phyloP scores from a whole-genome alignment of 2,329 filamentous ascomycete genomes.

The Epichloe sibirici region DNA sequence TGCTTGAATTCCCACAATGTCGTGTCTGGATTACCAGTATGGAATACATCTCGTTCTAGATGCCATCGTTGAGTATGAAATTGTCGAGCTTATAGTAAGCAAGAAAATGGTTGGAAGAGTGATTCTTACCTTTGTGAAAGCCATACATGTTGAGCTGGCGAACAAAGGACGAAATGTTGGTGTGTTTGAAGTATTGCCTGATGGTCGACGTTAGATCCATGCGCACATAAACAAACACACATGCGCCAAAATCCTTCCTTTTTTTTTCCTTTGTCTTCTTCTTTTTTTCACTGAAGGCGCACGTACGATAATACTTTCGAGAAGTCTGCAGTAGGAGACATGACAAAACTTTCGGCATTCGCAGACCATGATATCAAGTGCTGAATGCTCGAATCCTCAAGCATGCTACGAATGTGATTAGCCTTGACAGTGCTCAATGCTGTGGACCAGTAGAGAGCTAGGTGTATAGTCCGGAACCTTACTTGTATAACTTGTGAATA shows the following conservation, averaged over 20 bases:
- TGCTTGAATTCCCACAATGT: conserved; percentile 99
- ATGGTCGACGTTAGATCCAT: conserved; percentile 3
- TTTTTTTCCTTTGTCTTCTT: not conserved
- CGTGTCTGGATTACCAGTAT: conserved; percentile 84
- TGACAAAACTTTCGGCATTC: conserved; percentile 93
- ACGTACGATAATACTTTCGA: conserved; percentile 94
- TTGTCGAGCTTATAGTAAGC: not conserved
- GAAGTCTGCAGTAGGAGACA: conserved; percentile 95
- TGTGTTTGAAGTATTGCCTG: conserved; percentile 98
- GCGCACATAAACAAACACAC: not conserved
- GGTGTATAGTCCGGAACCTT: conserved; percentile 21
- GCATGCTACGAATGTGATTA: conserved; percentile 54
- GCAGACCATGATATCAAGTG: conserved; percentile 95
- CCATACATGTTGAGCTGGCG: conserved; percentile 98
- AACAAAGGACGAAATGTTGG: conserved; percentile 97
- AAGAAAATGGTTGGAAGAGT: not conserved
- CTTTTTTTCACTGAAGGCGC: not conserved
- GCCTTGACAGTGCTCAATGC: not conserved
- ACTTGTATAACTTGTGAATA: conserved; percentile 99
- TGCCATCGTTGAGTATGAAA: not conserved
- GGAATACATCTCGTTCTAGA: conserved; percentile 92
- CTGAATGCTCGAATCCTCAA: conserved; percentile 85
- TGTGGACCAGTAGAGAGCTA: not conserved
- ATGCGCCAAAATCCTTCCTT: not conserved
- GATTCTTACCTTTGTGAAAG: conserved; percentile 78